Evolutionary conservation across 352 stramenopile genomes (phyloP).

Genomic region (Phytophthora colocasiae): DNA sequence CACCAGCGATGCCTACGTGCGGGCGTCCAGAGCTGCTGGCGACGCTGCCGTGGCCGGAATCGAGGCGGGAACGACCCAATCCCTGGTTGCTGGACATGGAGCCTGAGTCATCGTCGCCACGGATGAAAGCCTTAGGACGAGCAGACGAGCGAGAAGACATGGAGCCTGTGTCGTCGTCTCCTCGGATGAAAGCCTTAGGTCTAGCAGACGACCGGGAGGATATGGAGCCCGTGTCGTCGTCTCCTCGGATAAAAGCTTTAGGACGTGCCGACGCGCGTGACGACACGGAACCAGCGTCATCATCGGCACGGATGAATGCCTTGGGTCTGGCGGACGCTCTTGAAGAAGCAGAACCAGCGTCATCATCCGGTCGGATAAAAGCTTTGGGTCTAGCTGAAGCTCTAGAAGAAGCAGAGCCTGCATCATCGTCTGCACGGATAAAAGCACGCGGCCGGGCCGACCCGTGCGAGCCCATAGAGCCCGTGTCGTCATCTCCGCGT

Average conservation of each 20-base stretch:
- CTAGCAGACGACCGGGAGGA: conserved; percentile 29
- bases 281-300: conserved; percentile 34
- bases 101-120: conserved; percentile 28
- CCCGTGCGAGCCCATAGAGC: conserved; percentile 36
- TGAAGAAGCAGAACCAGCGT: conserved; percentile 29
- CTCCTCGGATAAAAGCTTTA: conserved; percentile 37
- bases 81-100: conserved; percentile 45
- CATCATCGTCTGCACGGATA: conserved; percentile 28
- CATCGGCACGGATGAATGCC: conserved; percentile 40
- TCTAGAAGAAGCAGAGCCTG: conserved; percentile 26
- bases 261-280: conserved; percentile 34
- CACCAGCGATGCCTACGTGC: conserved; percentile 41
- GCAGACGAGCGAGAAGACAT: conserved; percentile 35
- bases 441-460: conserved; percentile 30
- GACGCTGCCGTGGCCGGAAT: conserved; percentile 28
- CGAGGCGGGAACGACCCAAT: conserved; percentile 17
- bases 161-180: conserved; percentile 39
- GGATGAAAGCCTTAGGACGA: conserved; percentile 34
- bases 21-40: conserved; percentile 28
- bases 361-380: conserved; percentile 36
- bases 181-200: conserved; percentile 38
- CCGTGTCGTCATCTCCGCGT: conserved; percentile 36
- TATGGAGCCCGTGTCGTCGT: conserved; percentile 44
- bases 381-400: conserved; percentile 31
- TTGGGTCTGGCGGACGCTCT: conserved; percentile 33